Evolutionary conservation across 352 stramenopile species (phyloP).

Genomic region (Phytophthora pistaciae): DNA sequence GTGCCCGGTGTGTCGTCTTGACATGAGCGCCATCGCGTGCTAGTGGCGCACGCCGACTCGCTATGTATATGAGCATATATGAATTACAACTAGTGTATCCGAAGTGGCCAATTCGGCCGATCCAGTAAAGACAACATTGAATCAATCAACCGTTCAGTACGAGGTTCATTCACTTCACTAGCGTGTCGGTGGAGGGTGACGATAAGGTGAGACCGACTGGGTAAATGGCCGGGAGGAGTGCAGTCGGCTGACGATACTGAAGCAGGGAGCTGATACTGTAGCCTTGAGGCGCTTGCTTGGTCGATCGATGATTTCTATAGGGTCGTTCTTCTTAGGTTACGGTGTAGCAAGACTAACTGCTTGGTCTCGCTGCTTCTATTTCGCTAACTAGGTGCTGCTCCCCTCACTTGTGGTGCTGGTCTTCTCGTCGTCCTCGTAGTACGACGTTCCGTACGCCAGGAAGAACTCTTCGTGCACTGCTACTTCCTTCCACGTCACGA

Average conservation of each 20-base stretch:
- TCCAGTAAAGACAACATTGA: constrained; percentile 13
- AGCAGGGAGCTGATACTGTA: constrained; percentile 8
- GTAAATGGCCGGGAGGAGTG: too few species aligned
- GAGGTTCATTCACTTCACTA: neutral
- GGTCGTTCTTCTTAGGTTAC: constrained; percentile 50
- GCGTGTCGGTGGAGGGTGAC: neutral
- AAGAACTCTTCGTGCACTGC: constrained; percentile 88
- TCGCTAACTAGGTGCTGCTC: constrained; percentile 48
- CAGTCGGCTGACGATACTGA: neutral
- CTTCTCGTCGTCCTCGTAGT: constrained; percentile 89
- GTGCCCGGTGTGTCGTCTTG: constrained; percentile 72
- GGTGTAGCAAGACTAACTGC: constrained; percentile 34
- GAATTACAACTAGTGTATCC: constrained; percentile 19
- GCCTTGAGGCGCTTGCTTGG: constrained; percentile 13
- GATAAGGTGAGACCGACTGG: neutral
- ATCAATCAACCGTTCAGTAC: neutral
- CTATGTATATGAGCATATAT: constrained; percentile 5
- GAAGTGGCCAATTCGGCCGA: constrained; percentile 9
- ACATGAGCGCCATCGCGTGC: constrained; percentile 15
- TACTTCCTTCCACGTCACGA: constrained; percentile 91
- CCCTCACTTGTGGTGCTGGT: constrained; percentile 45
- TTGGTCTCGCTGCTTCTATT: constrained; percentile 45
- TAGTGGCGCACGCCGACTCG: constrained; percentile 7
- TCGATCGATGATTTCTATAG: constrained; percentile 39
- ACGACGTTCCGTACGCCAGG: constrained; percentile 88